These are phyloP conservation scores for Leishmania lainsoni DNA, from an alignment of 208 protist species.

Conservation along the genomic window DNA sequence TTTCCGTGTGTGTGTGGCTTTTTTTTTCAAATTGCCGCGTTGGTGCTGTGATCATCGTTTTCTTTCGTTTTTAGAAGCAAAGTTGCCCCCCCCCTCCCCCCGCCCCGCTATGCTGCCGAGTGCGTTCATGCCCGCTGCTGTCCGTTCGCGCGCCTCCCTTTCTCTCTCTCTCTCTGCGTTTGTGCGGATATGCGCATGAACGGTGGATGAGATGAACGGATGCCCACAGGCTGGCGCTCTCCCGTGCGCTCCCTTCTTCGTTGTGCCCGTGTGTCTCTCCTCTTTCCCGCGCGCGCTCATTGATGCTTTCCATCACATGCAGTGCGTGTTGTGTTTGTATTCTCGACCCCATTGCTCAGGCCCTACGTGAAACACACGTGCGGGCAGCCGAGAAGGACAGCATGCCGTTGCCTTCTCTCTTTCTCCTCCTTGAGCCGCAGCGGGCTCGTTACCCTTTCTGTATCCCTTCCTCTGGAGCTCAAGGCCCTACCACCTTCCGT, in stretches of 20 bases:
- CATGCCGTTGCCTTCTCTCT: conserved; percentile 5
- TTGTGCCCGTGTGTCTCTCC: not conserved
- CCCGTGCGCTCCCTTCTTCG: not conserved
- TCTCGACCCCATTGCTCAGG: not conserved
- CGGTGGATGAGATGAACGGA: not conserved
- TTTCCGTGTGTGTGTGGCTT: not conserved
- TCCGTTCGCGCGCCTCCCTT: not conserved
- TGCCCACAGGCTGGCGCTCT: not conserved
- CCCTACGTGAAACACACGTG: not conserved
- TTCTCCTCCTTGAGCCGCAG: conserved; percentile 5
- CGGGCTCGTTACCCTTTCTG: not conserved
- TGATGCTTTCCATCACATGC: not conserved
- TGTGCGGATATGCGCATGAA: not conserved
- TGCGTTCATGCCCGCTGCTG: not conserved
- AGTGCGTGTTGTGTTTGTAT: not conserved
- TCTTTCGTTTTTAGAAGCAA: not conserved
- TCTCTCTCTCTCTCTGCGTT: not conserved
- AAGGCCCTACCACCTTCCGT: not conserved
- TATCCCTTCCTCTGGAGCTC: not conserved
- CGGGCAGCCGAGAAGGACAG: not conserved
- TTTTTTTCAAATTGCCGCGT: not conserved
- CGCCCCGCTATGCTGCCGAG: not conserved
- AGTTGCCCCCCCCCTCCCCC: not conserved
- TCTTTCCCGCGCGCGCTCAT: not conserved
- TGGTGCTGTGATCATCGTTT: not conserved